Base-by-base conservation (phyloP, 495 filamentous ascomycete genomes). In the Penicillium subrubescens region DNA sequence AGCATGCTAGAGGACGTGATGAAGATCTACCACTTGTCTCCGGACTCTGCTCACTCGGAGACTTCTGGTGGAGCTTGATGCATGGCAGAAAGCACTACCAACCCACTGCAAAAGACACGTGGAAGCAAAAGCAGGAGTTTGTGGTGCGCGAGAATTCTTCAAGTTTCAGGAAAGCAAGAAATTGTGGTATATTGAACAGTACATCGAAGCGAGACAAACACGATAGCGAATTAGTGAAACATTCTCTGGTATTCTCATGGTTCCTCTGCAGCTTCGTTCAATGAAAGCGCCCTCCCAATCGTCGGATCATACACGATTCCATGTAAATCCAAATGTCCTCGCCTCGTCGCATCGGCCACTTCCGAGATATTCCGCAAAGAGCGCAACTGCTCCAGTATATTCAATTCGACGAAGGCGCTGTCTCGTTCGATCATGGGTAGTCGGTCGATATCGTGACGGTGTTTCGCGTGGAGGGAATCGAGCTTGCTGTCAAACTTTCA, bases 1-100 rank as follows among this genome's bases (percentile, higher is more conserved):
- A 60, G 46, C 1, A 71, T 70, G 43, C 57, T 77, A 54, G 53
- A 34, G 23, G 68, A 72, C 53, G 68, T 77, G 23, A 71, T 74
- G 70, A 77, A 77, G 59, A 77, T 77, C 17, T 77, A 77, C 34
- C 70, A 64, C 41, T 64, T 77, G 33, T 59, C 48, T 15, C 2
- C 27, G 35, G 27, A 41, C 23, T 7, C 54, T 11, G 34, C 11
- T 34, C 53, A 56, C 33, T 37, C 33, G 53, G 53, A 56, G 53
- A 56, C 53, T 6, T 56, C 53, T 12, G 53, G 53, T 35, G 53
- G 53, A 25, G 53, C 53, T 25, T 56, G n/a, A 52, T 37, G 3
- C 7, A 2, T 41, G 37, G 1, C 0, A 4, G 17, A 41, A 17
- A 17, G 14, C 37, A 15, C 15, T 41, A 41, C 17, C 37, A 17